Percentiles rank a stretch among this genome's conserved stretches.
These are phyloP conservation scores for Fusarium bactridioides DNA, from an alignment of 2,329 filamentous ascomycete species.

Conservation along the genomic window DNA sequence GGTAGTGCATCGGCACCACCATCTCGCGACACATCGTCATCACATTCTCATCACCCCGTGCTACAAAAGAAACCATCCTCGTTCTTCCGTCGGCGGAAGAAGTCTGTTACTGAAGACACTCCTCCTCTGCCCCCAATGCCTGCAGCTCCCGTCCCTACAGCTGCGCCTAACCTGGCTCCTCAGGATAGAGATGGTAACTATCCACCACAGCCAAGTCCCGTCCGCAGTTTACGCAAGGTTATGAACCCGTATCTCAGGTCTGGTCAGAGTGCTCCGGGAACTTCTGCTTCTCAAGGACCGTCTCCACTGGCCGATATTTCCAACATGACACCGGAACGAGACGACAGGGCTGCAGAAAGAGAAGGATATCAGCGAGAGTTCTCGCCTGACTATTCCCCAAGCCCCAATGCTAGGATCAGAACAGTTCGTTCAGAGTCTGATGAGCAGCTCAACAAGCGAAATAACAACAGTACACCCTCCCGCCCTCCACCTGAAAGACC, in stretches of 20 bases:
- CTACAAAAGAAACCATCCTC: conserved; percentile 92
- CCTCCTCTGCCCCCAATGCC: conserved; percentile 65
- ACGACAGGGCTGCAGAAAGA: conserved; percentile 29
- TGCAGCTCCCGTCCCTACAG: conserved; percentile 51
- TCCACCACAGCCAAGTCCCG: conserved; percentile 64
- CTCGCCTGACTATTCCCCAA: conserved; percentile 78
- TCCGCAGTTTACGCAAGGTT: conserved; percentile 82
- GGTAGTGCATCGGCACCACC: conserved; percentile 59
- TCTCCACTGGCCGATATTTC: conserved; percentile 39
- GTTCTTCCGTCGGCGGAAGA: conserved; percentile 94
- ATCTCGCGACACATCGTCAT: conserved; percentile 56
- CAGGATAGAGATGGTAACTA: conserved; percentile 43
- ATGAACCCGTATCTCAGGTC: conserved; percentile 82
- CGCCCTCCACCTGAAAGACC: conserved; percentile 46
- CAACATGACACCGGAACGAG: conserved; percentile 33
- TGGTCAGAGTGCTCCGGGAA: conserved; percentile 40
- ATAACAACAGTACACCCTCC: conserved; percentile 49
- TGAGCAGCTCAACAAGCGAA: conserved; percentile 25
- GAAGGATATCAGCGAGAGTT: conserved; percentile 65
- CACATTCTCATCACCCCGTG: conserved; percentile 57
- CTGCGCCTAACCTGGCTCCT: conserved; percentile 47
- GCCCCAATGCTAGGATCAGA: conserved; percentile 75
- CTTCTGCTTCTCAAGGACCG: conserved; percentile 39
- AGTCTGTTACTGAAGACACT: conserved; percentile 78
- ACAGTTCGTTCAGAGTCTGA: conserved; percentile 61